Percentiles rank a stretch among this genome's conserved stretches.
phyloP scores from a whole-genome alignment of 768 basidiomycete species.

The Xerocomellus intermedius region DNA sequence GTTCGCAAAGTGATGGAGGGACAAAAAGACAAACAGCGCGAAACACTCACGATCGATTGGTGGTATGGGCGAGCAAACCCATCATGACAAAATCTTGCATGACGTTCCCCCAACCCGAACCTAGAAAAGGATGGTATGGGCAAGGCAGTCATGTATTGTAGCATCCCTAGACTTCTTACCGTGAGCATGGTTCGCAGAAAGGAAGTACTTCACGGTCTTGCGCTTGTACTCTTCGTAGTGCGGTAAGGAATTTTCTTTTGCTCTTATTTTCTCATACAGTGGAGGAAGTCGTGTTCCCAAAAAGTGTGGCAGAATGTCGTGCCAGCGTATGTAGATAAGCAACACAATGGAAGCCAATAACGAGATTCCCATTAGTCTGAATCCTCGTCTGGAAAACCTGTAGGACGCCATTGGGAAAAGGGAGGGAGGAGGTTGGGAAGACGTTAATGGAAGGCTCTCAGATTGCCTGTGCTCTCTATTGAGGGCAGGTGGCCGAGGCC shows the following conservation, averaged over 20 bases:
- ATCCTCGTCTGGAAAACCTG: conserved; percentile 26
- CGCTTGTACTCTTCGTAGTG: conserved; percentile 41
- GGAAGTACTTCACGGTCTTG: conserved; percentile 43
- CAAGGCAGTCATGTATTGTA: background rate
- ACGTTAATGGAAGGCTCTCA: background rate
- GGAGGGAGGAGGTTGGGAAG: background rate
- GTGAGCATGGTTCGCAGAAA: conserved; percentile 45
- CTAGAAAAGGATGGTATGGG: conserved; percentile 17
- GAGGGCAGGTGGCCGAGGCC: background rate
- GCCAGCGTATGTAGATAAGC: conserved; percentile 13
- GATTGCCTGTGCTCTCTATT: conserved; percentile 1
- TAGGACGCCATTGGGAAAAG: conserved; percentile 18
- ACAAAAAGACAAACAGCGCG: background rate
- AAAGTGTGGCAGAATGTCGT: background rate
- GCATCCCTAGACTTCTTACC: conserved; percentile 25
- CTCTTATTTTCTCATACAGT: conserved; percentile 38
- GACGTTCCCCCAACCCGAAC: conserved; percentile 40
- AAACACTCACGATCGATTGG: conserved; percentile 35
- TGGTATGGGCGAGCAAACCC: conserved; percentile 33
- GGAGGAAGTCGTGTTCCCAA: conserved; percentile 33
- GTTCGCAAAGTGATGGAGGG: background rate
- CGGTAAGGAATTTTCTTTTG: conserved; percentile 38
- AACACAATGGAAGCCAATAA: conserved; percentile 11
- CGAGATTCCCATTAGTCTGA: conserved; percentile 11
- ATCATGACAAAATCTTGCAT: conserved; percentile 42